A percentile compares a stretch with the other conserved stretches of the same genome.
phyloP scores from a whole-genome alignment of 129 eudicot species.

The Calendula officinalis region DNA sequence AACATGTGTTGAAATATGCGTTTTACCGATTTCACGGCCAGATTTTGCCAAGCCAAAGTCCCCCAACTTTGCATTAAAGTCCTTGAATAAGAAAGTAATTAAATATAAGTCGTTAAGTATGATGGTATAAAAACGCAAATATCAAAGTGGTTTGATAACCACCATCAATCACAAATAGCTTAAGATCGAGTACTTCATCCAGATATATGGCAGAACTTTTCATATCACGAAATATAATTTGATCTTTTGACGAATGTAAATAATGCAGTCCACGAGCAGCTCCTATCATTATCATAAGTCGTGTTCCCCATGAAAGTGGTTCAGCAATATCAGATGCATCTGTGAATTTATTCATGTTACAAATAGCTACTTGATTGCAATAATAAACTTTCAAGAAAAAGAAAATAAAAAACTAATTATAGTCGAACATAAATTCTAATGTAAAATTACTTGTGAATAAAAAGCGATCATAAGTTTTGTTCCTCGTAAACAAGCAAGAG shows the following conservation, averaged over 20 bases:
- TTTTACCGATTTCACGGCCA: slow-evolving; percentile 3
- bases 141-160: slow-evolving; percentile 8
- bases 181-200: neutral
- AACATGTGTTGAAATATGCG: slow-evolving; percentile 38
- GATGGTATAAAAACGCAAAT: neutral
- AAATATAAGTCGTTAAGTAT: neutral
- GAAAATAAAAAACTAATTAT: neutral
- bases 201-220: slow-evolving; percentile 11
- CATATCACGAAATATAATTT: slow-evolving; percentile 19
- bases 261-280: slow-evolving; percentile 31
- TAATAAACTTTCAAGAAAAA: neutral
- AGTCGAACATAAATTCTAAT: neutral
- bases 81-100: slow-evolving; percentile 15
- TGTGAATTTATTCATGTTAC: neutral
- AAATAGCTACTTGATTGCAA: slow-evolving; percentile 3
- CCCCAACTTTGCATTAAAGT: slow-evolving; percentile 33
- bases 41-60: slow-evolving; percentile 24
- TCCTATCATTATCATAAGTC: slow-evolving; percentile 29
- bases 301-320: slow-evolving; percentile 34
- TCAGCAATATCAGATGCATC: slow-evolving; percentile 5
- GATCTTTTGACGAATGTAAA: slow-evolving; percentile 16
- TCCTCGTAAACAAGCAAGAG: slow-evolving; percentile 30
- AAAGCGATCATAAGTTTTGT: slow-evolving; percentile 14
- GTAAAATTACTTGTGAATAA: slow-evolving; percentile 23
- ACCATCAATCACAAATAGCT: neutral